These are phyloP conservation scores for Leishmania mexicana DNA, from an alignment of 208 protist genomes.

Conservation along the genomic window DNA sequence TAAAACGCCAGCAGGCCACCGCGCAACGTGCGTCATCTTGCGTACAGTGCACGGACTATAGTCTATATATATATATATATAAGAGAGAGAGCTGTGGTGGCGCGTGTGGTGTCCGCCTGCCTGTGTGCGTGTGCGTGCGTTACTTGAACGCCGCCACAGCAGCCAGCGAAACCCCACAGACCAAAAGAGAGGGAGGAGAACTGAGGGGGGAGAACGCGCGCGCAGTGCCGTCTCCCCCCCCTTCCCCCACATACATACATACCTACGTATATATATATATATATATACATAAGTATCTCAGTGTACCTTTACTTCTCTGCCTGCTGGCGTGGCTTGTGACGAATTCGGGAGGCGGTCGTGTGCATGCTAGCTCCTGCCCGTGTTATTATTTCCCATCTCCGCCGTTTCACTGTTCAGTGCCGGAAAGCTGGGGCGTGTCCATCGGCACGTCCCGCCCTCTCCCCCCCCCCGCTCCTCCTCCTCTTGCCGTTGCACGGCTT, in stretches of 20 bases:
- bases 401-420: neutral
- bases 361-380: neutral
- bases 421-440: neutral
- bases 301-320: neutral
- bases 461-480: neutral
- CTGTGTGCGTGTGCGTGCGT: neutral
- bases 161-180: neutral
- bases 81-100: no score
- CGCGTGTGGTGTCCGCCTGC: neutral
- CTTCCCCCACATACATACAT: neutral
- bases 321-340: neutral
- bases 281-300: neutral
- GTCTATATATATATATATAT: no score
- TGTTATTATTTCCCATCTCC: neutral
- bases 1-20: no score
- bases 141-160: no score
- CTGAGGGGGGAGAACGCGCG: no score
- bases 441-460: neutral
- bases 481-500: neutral
- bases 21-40: no score
- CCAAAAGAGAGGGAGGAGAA: no score
- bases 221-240: neutral
- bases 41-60: no score
- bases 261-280: neutral
- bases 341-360: neutral